Base-by-base conservation (phyloP, 495 filamentous ascomycete species). In the Podospora didyma region DNA sequence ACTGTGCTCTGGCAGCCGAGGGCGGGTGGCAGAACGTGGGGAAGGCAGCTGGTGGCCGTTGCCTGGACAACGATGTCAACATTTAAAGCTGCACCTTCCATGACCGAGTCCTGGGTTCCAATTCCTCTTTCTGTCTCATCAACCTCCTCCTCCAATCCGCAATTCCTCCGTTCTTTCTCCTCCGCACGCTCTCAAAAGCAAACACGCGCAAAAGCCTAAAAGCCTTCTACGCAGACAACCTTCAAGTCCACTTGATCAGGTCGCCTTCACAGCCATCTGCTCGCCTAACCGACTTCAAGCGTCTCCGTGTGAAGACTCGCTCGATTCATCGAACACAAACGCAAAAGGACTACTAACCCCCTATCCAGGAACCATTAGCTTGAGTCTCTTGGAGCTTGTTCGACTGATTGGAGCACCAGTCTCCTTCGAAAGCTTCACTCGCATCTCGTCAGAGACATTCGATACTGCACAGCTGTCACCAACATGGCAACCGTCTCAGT, bases 401-500 rank as follows among this genome's bases (percentile, higher is more conserved):
- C 75, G 72, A 74, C 67, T 57, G 54, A 73, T 76, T 69, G 64
- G 61, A 75, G 66, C 26, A 31, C 26, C 26, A 31, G 26, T 31
- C 26, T 31, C 26, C 9, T 31, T 31, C 26, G 26, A 53, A 52
- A 23, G 49, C 22, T 44, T 17, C 52, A 34, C 28, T 45, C 52
- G 59, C 49, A 63, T 67, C 62, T 70, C 64, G n/a, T n/a, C n/a
- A n/a, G 69, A 77, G 75, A 74, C 70, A 82, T 74, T 78, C 69
- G 49, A 60, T 65, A 66, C 66, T 22, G 44, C 54, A 62, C 51
- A 50, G 62, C 55, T 61, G 66, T 71, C 69, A 69, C 61, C 72
- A 81, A 62, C 66, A 98, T 97, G 94, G 91, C 94, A 71, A 89
- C 89, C 67, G 82, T 85, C 73, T 81, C 88, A 65, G 87, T 97